Base-by-base conservation (phyloP, 139 green algal species). In the Picochlorum sp. region DNA sequence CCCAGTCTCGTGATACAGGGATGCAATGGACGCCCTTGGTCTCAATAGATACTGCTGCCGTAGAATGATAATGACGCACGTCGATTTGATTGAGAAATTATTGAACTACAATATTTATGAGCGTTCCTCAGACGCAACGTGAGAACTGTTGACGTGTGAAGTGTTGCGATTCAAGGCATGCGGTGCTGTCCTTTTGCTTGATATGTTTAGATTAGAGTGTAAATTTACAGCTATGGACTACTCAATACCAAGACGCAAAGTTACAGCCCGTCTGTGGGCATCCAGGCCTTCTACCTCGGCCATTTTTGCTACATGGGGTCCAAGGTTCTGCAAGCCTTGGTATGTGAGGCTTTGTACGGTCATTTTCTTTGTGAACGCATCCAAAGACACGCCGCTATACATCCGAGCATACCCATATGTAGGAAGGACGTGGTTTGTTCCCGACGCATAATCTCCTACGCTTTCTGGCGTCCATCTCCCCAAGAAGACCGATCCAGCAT, bases 81-180 rank as follows among this genome's bases (percentile, higher is more conserved):
- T 92, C 23, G 94, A 99, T 66, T 78, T 99, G 4, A 99, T 99
- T 59, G 92, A 98, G 69, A 98, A 98, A 79, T 83, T 99, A 49
- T 77, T 99, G 1, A 94, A 93, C 50, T 99, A 99, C 77, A 99
- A 98, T 86, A 95, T 80, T 10, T 65, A 91, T 57, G 89, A 95
- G 67, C 70, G 76, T 6, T 66, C 71, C 10, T 13, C 31, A 26
- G 38, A 66, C 18, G 47, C 47, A 21, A 54, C 5, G 11, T 21
- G 47, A 26, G 16, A 54, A 54, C 18, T 41, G 34, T 41, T 9
- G 6, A 11, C 7, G 34, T 41, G 34, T 41, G 34, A 41, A 41
- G 34, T 14, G 34, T 41, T 41, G 34, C 34, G 34, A 41, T 9
- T 9, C 15, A 54, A 54, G 18, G 47, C 47, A 54, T 54, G 47